Conservation (phyloP, 2,329 filamentous ascomycete species). For the Apiospora marii region DNA sequence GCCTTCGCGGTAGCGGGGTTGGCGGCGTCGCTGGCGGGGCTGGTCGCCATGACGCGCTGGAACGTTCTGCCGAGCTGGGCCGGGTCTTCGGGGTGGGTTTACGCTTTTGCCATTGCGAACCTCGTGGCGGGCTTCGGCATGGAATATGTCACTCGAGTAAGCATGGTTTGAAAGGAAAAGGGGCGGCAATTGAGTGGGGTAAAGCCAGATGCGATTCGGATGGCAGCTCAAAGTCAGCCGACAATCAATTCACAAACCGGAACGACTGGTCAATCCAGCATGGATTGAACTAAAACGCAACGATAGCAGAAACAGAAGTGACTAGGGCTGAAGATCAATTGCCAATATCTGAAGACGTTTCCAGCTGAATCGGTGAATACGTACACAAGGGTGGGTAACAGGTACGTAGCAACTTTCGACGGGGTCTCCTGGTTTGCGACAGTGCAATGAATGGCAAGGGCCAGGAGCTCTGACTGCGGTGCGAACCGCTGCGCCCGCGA, state of each 20-base stretch:
- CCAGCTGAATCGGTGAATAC: too few relatives aligned
- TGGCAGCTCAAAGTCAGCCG: too few relatives aligned
- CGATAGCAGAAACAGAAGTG: too few relatives aligned
- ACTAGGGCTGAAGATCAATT: too few relatives aligned
- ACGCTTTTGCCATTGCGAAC: neutral
- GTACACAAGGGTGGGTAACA: too few relatives aligned
- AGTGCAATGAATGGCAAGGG: too few relatives aligned
- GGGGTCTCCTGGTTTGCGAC: too few relatives aligned
- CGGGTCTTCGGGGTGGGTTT: neutral
- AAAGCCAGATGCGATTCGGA: neutral
- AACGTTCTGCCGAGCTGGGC: neutral
- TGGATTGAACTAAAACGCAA: too few relatives aligned
- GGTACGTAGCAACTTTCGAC: too few relatives aligned
- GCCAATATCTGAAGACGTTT: too few relatives aligned
- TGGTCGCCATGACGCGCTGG: constrained; percentile 8
- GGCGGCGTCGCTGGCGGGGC: neutral
- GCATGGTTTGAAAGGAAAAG: neutral
- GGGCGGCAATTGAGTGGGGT: neutral
- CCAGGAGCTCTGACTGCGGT: neutral
- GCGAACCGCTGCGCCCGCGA: neutral
- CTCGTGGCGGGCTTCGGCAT: neutral
- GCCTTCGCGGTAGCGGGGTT: neutral
- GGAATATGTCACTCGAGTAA: neutral
- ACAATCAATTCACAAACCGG: too few relatives aligned
- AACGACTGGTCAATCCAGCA: too few relatives aligned